Evolutionary conservation across 768 basidiomycete genomes (phyloP).

Genomic region (Mrakia hoshinonis): DNA sequence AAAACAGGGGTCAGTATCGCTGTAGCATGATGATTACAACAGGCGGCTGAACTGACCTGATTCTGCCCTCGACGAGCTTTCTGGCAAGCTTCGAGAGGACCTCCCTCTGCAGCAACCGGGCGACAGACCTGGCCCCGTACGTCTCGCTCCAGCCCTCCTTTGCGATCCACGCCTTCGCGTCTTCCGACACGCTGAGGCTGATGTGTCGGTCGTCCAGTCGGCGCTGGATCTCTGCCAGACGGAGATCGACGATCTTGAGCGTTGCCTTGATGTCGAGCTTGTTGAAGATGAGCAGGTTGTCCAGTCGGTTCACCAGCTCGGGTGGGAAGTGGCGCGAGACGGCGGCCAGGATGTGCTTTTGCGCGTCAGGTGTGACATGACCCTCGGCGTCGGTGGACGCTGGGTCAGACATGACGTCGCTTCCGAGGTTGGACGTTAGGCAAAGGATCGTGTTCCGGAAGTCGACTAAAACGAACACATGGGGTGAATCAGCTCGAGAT

Average conservation of each 20-base stretch:
- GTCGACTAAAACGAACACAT: background rate
- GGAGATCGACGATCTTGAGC: conserved; percentile 65
- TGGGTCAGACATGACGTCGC: conserved; percentile 52
- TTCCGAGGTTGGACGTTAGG: conserved; percentile 75
- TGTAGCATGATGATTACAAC: too few relatives aligned
- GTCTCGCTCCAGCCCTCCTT: conserved; percentile 69
- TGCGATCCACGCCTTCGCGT: conserved; percentile 61
- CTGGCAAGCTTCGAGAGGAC: conserved; percentile 75
- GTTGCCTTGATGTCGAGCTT: conserved; percentile 68
- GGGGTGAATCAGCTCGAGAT: background rate
- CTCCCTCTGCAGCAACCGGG: conserved; percentile 70
- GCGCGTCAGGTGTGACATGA: conserved; percentile 54
- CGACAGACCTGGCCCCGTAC: conserved; percentile 81
- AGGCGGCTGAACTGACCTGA: conserved; percentile 48
- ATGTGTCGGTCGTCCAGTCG: conserved; percentile 61
- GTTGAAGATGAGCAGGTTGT: conserved; percentile 70
- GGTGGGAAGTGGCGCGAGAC: conserved; percentile 78
- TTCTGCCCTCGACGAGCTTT: conserved; percentile 67
- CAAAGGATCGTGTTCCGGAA: conserved; percentile 79
- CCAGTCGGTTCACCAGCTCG: conserved; percentile 57
- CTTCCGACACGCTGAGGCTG: conserved; percentile 57
- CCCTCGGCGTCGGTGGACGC: conserved; percentile 59
- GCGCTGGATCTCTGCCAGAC: conserved; percentile 62
- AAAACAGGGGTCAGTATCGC: background rate
- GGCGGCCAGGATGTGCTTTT: conserved; percentile 59